Evolutionary conservation across 2,329 filamentous ascomycete genomes (phyloP).

Genomic region (Phyllosticta ampelicida): DNA sequence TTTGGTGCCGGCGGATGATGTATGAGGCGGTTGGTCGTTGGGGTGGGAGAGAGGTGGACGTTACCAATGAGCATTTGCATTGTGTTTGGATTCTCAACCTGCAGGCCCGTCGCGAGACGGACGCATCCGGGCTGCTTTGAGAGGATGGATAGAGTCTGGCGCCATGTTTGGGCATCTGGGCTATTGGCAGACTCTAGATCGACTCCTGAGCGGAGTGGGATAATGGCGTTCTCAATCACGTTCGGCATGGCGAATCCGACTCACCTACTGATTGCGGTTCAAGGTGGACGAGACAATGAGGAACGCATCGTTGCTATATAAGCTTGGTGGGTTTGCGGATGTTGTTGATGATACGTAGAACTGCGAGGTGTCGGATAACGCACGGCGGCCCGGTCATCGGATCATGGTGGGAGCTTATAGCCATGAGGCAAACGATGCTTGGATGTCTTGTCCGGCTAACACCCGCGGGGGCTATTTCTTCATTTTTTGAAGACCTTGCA

Average conservation of each 20-base stretch:
- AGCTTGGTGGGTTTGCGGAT: no score
- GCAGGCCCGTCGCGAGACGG: conserved; percentile 25
- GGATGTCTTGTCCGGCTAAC: no score
- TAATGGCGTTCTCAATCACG: conserved; percentile 30
- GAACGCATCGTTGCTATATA: background rate
- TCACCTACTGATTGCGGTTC: background rate
- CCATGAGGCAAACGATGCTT: no score
- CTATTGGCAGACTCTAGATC: conserved; percentile 18
- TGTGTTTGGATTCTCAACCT: conserved; percentile 29
- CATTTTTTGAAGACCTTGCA: no score
- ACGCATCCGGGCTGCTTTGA: conserved; percentile 27
- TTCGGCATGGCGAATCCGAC: conserved; percentile 6
- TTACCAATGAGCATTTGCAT: conserved; percentile 32
- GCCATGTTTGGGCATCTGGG: conserved; percentile 18
- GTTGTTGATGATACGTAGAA: no score
- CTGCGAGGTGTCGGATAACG: no score
- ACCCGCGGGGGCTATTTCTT: no score
- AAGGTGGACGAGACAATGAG: background rate
- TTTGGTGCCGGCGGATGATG: background rate
- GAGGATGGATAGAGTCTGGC: conserved; percentile 25
- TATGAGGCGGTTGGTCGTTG: background rate
- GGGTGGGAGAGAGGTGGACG: conserved; percentile 8
- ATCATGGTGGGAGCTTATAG: no score
- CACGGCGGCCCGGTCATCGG: no score
- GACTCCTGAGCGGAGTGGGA: conserved; percentile 28